Conservation (phyloP, 441 rosid species). For the Rhodomyrtus psidioides region DNA sequence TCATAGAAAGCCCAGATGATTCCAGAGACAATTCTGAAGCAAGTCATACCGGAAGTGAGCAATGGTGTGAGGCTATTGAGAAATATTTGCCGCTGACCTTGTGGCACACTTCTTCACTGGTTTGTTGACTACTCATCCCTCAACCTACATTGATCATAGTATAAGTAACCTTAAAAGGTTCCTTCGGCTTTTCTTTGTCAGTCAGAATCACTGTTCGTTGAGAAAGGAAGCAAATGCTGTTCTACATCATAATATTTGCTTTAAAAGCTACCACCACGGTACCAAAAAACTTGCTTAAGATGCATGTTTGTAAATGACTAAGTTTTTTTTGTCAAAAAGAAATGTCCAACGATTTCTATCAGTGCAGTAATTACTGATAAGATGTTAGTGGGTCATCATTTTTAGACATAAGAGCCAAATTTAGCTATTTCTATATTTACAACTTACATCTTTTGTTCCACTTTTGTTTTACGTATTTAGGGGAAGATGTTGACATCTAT, state of each 20-base stretch:
- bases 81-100: conserved; percentile 60
- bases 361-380: not conserved
- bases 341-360: not conserved
- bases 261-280: not conserved
- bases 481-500: not conserved
- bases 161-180: not conserved
- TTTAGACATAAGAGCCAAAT: not conserved
- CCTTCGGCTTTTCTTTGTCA: not conserved
- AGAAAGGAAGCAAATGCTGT: not conserved
- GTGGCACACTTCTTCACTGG: conserved; percentile 66
- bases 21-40: conserved; percentile 27
- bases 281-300: not conserved
- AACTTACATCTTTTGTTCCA: not conserved
- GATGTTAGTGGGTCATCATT: not conserved
- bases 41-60: conserved; percentile 42
- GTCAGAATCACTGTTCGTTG: not conserved
- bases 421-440: not conserved
- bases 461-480: not conserved
- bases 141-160: not conserved
- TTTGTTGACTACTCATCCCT: conserved; percentile 26
- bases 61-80: conserved; percentile 70
- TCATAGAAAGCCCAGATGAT: conserved; percentile 30
- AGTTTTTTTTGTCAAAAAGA: not conserved
- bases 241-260: not conserved
- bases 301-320: not conserved